Evolutionary conservation across 139 green algal species (phyloP).

Genomic region (Chlamydomonas sp.): DNA sequence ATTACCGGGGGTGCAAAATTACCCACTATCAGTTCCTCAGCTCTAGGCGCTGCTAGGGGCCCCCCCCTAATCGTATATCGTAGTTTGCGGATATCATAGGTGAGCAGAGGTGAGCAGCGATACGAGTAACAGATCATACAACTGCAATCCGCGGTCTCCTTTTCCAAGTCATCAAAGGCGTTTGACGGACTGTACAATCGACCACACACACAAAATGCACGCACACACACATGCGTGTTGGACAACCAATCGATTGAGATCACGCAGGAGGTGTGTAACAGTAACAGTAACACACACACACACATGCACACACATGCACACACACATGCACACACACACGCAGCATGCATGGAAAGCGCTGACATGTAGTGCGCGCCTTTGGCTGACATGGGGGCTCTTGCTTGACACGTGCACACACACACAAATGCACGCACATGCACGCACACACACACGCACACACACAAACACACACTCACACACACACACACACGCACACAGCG

Average conservation of each 20-base stretch:
- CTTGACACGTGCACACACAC: background rate
- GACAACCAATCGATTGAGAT: constrained; percentile 81
- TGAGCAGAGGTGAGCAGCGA: background rate
- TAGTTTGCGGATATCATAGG: background rate
- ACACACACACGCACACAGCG: constrained; percentile 17
- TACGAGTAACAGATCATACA: background rate
- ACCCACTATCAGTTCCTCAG: too few relatives aligned
- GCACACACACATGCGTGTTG: constrained; percentile 41
- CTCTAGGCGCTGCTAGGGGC: too few relatives aligned
- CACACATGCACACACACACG: background rate
- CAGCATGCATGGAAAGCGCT: background rate
- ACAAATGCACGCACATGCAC: too few relatives aligned
- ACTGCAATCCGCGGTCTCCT: too few relatives aligned
- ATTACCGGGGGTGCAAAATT: too few relatives aligned
- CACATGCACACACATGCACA: background rate
- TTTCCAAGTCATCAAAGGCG: too few relatives aligned
- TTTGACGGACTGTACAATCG: background rate
- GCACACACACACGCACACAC: too few relatives aligned
- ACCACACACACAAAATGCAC: background rate
- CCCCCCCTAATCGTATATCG: too few relatives aligned
- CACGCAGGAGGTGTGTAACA: constrained; percentile 34
- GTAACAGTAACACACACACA: background rate
- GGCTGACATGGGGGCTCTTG: background rate
- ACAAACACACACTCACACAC: background rate
- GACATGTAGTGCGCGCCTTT: background rate